Percentiles rank a stretch among this genome's conserved stretches.
phyloP scores from a whole-genome alignment of 108 stramenopile genomes.

The Cylindrotheca fusiformis region DNA sequence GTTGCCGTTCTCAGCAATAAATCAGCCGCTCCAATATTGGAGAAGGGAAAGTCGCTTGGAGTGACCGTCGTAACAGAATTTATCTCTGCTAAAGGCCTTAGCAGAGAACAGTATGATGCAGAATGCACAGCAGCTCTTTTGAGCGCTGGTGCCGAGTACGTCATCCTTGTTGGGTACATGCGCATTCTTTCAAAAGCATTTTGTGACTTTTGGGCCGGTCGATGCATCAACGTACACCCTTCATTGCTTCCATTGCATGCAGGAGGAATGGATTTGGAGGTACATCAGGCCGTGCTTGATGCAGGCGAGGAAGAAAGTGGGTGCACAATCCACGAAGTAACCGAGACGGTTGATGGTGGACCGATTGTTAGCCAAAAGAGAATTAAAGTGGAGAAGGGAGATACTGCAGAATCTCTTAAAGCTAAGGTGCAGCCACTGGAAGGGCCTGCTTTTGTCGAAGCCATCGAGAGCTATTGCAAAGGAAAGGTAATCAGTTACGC shows the following conservation, averaged over 20 bases:
- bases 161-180: slow-evolving; percentile 99
- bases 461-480: slow-evolving; percentile 73
- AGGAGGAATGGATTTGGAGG: slow-evolving; percentile 97
- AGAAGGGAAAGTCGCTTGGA: slow-evolving; percentile 86
- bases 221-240: slow-evolving; percentile 98
- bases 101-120: slow-evolving; percentile 90
- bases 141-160: slow-evolving; percentile 90
- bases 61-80: slow-evolving; percentile 80
- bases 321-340: slow-evolving; percentile 98
- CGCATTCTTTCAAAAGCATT: slow-evolving; percentile 91
- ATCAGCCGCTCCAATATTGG: slow-evolving; percentile 76
- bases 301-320: slow-evolving; percentile 91
- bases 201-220: slow-evolving; percentile 84
- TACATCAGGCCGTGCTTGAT: slow-evolving; percentile 97
- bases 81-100: slow-evolving; percentile 75
- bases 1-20: slow-evolving; percentile 92
- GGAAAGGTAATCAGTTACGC: slow-evolving; percentile 87
- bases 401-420: slow-evolving; percentile 95
- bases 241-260: slow-evolving; percentile 97
- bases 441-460: slow-evolving; percentile 95
- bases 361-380: slow-evolving; percentile 91
- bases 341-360: slow-evolving; percentile 97
- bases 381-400: slow-evolving; percentile 72
- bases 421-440: slow-evolving; percentile 95
- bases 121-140: slow-evolving; percentile 88